These are phyloP conservation scores for Casuarina cunninghamiana DNA, from an alignment of 306 rosid species.

Conservation along the genomic window DNA sequence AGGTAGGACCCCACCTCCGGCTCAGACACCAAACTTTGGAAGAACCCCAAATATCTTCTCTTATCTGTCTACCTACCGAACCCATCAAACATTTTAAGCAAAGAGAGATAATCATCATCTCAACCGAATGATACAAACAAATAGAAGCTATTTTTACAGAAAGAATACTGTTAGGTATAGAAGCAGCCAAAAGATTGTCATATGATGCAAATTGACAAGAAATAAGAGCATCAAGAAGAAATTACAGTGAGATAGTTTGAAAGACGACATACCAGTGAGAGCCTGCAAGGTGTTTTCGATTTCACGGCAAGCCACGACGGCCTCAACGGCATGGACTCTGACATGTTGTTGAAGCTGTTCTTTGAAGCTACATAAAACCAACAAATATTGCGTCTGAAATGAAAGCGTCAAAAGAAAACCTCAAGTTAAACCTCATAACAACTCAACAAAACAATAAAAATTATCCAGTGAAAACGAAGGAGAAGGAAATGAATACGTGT, in stretches of 20 bases:
- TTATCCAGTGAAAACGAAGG: background rate
- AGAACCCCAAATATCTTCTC: constrained; percentile 25
- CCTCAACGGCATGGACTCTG: constrained; percentile 96
- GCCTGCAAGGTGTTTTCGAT: constrained; percentile 93
- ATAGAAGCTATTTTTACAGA: background rate
- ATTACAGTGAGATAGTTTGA: background rate
- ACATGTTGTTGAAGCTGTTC: constrained; percentile 99
- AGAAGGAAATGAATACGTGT: background rate
- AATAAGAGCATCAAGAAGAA: background rate
- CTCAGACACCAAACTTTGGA: constrained; percentile 28
- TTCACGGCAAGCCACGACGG: constrained; percentile 99
- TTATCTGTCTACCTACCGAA: constrained; percentile 29
- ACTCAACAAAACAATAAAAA: background rate
- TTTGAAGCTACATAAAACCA: constrained; percentile 78
- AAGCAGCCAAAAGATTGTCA: background rate
- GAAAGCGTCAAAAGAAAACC: background rate
- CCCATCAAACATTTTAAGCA: constrained; percentile 28
- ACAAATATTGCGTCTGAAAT: constrained; percentile 79
- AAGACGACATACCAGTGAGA: constrained; percentile 59
- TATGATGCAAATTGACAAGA: background rate
- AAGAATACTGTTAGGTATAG: background rate
- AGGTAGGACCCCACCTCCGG: constrained; percentile 45
- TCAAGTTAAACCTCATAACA: background rate
- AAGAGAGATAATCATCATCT: constrained; percentile 2
- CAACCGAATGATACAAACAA: background rate